These are phyloP conservation scores for Incumbomyces delicatus DNA, from an alignment of 2,329 filamentous ascomycete species.

Conservation along the genomic window DNA sequence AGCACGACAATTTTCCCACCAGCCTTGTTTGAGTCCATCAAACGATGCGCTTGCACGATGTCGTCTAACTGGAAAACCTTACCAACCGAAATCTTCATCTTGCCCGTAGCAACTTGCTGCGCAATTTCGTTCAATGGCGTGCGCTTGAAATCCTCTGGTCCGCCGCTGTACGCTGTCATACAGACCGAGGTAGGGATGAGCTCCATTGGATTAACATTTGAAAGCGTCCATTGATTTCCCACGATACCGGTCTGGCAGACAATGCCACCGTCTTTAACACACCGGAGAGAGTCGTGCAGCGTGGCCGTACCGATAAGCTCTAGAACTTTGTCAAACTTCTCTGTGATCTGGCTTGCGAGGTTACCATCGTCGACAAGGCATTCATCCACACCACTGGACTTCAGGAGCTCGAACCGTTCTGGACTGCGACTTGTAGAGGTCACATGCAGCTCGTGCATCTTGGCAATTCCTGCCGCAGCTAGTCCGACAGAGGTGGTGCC, in stretches of 20 bases:
- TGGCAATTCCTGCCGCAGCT: slow-evolving; percentile 38
- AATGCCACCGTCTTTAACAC: slow-evolving; percentile 30
- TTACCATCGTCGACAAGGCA: slow-evolving; percentile 33
- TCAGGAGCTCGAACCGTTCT: slow-evolving; percentile 27
- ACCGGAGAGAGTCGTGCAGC: slow-evolving; percentile 35
- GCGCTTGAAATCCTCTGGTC: slow-evolving; percentile 30
- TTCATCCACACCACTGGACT: slow-evolving; percentile 29
- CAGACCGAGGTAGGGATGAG: slow-evolving; percentile 31
- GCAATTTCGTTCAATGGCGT: slow-evolving; percentile 34
- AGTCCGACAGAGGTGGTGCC: slow-evolving; percentile 41
- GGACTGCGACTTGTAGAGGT: slow-evolving; percentile 30
- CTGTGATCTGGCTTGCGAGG: slow-evolving; percentile 29
- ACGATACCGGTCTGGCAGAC: slow-evolving; percentile 41
- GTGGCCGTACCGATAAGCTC: slow-evolving; percentile 38
- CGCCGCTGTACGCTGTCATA: slow-evolving; percentile 34
- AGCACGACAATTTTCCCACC: slow-evolving; percentile 39
- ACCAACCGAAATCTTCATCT: slow-evolving; percentile 33
- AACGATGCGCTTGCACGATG: slow-evolving; percentile 37
- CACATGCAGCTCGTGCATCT: slow-evolving; percentile 31
- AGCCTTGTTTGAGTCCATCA: slow-evolving; percentile 37
- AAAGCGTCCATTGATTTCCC: slow-evolving; percentile 32
- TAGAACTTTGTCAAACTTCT: slow-evolving; percentile 33
- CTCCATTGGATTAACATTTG: slow-evolving; percentile 35
- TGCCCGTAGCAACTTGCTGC: slow-evolving; percentile 29
- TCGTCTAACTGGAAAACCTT: slow-evolving; percentile 36